phyloP scores from a whole-genome alignment of 768 basidiomycete genomes.

The Coprinopsis sp. region DNA sequence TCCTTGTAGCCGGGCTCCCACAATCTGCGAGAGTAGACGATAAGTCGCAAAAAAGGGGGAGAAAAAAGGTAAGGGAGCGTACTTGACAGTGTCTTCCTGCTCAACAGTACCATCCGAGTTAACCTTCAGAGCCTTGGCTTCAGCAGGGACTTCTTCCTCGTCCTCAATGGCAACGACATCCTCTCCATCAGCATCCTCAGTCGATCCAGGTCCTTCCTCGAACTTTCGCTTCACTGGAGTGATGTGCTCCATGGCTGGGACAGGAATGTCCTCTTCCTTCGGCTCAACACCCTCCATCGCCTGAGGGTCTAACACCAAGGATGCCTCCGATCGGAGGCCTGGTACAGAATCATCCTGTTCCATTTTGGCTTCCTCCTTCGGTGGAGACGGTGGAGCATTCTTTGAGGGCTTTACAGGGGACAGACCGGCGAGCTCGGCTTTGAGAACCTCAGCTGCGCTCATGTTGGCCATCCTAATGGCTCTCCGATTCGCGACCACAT shows the following conservation, averaged over 20 bases:
- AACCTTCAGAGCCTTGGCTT: constrained; percentile 55
- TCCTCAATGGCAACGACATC: constrained; percentile 47
- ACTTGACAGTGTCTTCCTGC: constrained; percentile 92
- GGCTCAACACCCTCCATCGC: too few relatives aligned
- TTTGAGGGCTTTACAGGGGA: constrained; percentile 37
- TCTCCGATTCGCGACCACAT: constrained; percentile 84
- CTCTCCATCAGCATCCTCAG: constrained; percentile 38
- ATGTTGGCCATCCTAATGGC: constrained; percentile 95
- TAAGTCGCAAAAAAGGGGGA: constrained; percentile 1
- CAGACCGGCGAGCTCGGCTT: constrained; percentile 75
- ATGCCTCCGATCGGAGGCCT: background rate
- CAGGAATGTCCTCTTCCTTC: too few relatives aligned
- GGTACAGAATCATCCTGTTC: background rate
- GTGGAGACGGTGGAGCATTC: background rate
- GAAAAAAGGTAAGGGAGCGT: constrained; percentile 25
- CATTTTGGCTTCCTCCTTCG: background rate
- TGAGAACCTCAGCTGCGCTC: constrained; percentile 91
- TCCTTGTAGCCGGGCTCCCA: constrained; percentile 97
- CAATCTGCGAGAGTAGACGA: constrained; percentile 51
- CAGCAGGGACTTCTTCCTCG: constrained; percentile 50
- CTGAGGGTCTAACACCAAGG: too few relatives aligned
- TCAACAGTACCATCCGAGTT: constrained; percentile 91
- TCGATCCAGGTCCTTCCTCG: constrained; percentile 41
- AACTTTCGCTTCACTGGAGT: constrained; percentile 40
- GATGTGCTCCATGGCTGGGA: constrained; percentile 15